phyloP scores from a whole-genome alignment of 208 protist genomes.

The Novymonas esmeraldas region DNA sequence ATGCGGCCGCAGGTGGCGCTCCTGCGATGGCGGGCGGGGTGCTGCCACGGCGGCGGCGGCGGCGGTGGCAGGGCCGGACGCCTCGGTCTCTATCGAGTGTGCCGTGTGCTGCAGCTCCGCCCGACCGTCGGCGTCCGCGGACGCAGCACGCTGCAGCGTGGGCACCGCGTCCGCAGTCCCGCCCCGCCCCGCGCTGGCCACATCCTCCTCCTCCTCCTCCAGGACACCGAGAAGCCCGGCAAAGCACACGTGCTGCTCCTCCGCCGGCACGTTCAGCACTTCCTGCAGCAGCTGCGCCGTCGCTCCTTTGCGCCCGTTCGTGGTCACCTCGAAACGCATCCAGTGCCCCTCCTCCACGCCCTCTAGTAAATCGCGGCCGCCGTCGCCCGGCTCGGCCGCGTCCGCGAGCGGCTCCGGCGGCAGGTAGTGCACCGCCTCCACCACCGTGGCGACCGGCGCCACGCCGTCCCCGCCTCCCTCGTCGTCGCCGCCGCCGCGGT shows the following conservation, averaged over 20 bases:
- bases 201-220: conserved; percentile 4
- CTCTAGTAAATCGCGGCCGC: neutral
- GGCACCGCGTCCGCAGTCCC: conserved; percentile 35
- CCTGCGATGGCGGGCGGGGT: too few species aligned
- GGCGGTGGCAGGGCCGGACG: neutral
- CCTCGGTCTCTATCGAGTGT: neutral
- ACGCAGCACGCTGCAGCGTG: conserved; percentile 23
- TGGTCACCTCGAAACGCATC: conserved; percentile 39
- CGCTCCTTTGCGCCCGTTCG: conserved; percentile 28
- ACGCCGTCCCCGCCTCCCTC: conserved; percentile 5
- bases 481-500: conserved; percentile 10
- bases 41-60: neutral
- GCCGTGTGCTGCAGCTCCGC: neutral
- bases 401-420: conserved; percentile 2
- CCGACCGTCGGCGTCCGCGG: neutral
- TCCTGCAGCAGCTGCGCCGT: conserved; percentile 52
- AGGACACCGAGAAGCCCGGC: conserved; percentile 26
- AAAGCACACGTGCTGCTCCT: conserved; percentile 25
- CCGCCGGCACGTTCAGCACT: conserved; percentile 31
- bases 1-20: too few species aligned
- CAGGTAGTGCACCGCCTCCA: conserved; percentile 31
- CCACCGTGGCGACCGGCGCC: conserved; percentile 1
- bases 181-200: too few species aligned
- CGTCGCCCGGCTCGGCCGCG: neutral
- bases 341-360: conserved; percentile 19